phyloP scores from a whole-genome alignment of 2,329 filamentous ascomycete genomes.

The Botrytis medusae region DNA sequence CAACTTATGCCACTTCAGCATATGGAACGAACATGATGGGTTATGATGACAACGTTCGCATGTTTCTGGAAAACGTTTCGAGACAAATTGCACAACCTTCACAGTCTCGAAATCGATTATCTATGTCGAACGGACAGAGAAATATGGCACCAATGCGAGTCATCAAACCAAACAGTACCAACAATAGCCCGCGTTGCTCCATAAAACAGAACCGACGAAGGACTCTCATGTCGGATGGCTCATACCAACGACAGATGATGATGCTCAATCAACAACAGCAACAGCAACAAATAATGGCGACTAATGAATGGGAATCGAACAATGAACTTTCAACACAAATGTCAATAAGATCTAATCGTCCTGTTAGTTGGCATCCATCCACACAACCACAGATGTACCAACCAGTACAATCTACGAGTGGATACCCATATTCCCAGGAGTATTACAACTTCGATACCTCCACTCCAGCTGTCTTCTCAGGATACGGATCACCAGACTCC shows the following conservation, averaged over 20 bases:
- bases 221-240: slow-evolving; percentile 53
- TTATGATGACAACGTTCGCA: slow-evolving; percentile 44
- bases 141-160: slow-evolving; percentile 56
- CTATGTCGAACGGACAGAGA: slow-evolving; percentile 50
- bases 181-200: slow-evolving; percentile 64
- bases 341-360: slow-evolving; percentile 49
- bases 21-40: slow-evolving; percentile 32
- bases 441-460: slow-evolving; percentile 31
- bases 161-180: slow-evolving; percentile 65
- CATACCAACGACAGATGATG: slow-evolving; percentile 33
- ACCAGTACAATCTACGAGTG: slow-evolving; percentile 42
- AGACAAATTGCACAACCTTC: slow-evolving; percentile 52
- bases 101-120: slow-evolving; percentile 49
- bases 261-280: slow-evolving; percentile 38
- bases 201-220: slow-evolving; percentile 52
- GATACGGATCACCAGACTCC: slow-evolving; percentile 56
- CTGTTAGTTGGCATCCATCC: slow-evolving; percentile 75
- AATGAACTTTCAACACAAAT: slow-evolving; percentile 36
- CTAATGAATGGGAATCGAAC: slow-evolving; percentile 44
- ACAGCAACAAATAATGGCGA: slow-evolving; percentile 46
- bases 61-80: slow-evolving; percentile 52
- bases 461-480: slow-evolving; percentile 56
- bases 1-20: slow-evolving; percentile 24
- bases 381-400: slow-evolving; percentile 47
- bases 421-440: slow-evolving; percentile 40